Evolutionary conservation across 257 asterid species (phyloP).

Genomic region (Verbena officinalis): DNA sequence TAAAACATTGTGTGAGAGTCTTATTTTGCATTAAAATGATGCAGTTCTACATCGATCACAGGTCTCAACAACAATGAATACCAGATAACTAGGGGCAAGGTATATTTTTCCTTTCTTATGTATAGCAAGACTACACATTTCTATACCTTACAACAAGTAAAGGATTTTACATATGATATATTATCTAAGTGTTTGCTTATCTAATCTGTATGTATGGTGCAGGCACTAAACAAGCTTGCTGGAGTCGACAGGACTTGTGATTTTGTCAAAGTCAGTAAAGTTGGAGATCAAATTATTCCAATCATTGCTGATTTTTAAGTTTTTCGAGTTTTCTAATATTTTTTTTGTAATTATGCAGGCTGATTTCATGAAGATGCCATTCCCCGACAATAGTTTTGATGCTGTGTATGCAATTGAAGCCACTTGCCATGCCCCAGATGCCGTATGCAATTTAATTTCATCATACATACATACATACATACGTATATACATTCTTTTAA

Average conservation of each 20-base stretch:
- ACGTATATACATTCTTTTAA: neutral
- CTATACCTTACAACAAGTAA: no score
- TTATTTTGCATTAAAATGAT: slow-evolving; percentile 29
- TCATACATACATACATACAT: neutral
- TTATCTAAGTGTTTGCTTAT: no score
- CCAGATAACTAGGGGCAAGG: slow-evolving; percentile 94
- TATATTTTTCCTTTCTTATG: slow-evolving; percentile 30
- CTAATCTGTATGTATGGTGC: slow-evolving; percentile 23
- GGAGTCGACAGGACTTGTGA: slow-evolving; percentile 79
- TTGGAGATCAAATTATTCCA: neutral
- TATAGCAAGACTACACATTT: neutral
- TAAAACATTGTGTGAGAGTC: no score
- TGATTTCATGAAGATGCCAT: slow-evolving; percentile 98
- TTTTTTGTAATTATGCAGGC: slow-evolving; percentile 54
- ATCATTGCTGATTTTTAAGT: slow-evolving; percentile 5
- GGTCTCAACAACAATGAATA: slow-evolving; percentile 98
- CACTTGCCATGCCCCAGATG: slow-evolving; percentile 98
- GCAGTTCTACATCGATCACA: slow-evolving; percentile 84
- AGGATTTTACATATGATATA: no score
- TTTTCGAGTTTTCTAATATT: slow-evolving; percentile 24
- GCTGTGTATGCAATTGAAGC: slow-evolving; percentile 99
- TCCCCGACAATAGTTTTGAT: slow-evolving; percentile 82
- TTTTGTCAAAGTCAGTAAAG: slow-evolving; percentile 75
- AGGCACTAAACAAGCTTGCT: slow-evolving; percentile 73
- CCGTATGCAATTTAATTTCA: slow-evolving; percentile 46